Evolutionary conservation across 208 protist species (phyloP).

Genomic region (Leishmania major): DNA sequence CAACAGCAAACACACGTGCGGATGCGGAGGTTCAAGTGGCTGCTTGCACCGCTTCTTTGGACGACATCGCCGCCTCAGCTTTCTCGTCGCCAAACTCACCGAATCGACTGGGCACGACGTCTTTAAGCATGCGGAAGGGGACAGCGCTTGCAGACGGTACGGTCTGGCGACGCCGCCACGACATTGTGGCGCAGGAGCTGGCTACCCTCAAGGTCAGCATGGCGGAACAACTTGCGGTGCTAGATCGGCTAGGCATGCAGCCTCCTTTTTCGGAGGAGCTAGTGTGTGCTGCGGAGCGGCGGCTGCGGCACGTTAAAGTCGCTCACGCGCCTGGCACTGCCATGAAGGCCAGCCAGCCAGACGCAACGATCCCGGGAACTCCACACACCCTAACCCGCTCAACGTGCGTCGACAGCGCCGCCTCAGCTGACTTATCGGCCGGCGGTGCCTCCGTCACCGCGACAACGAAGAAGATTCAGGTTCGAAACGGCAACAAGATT

Average conservation of each 20-base stretch:
- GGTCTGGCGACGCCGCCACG: slow-evolving; percentile 30
- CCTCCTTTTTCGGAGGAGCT: slow-evolving; percentile 45
- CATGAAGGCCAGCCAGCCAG: background rate
- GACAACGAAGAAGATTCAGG: background rate
- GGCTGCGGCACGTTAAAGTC: slow-evolving; percentile 23
- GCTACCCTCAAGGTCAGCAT: slow-evolving; percentile 42
- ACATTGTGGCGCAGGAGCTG: slow-evolving; percentile 47
- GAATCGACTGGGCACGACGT: background rate
- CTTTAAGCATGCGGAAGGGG: background rate
- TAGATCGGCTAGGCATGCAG: slow-evolving; percentile 65
- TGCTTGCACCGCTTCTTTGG: background rate
- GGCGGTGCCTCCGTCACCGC: background rate
- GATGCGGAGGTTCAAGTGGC: background rate
- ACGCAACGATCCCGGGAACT: background rate
- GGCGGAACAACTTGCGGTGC: slow-evolving; percentile 61
- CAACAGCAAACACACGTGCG: background rate
- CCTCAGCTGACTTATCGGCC: background rate
- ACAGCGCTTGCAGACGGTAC: background rate
- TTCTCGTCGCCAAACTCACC: background rate
- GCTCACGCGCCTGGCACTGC: slow-evolving; percentile 3
- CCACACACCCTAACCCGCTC: background rate
- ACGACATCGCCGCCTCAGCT: background rate
- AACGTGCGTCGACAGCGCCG: background rate
- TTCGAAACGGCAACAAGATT: background rate
- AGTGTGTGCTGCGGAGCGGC: slow-evolving; percentile 20